Evolutionary conservation across 352 stramenopile species (phyloP), one percentile per base, ranked within the genome.

Genomic region (Globisporangium paroecandrum): DNA sequence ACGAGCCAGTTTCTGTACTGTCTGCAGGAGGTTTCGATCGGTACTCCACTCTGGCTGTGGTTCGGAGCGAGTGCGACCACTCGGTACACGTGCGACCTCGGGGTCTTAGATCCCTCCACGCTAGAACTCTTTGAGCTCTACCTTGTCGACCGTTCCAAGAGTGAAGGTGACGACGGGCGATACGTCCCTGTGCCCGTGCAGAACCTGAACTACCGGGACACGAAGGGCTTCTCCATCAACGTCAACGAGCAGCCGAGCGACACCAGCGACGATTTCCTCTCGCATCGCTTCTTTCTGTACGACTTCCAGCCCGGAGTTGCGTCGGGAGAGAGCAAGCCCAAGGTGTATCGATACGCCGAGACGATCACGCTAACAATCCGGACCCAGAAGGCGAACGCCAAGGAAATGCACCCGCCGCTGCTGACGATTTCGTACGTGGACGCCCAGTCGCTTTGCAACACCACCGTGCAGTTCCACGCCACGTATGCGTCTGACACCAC

Each of bases 271-370:
- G 91, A 98, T 70, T 76, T 94, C 24, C 77, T 98, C 22, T 95
- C 76, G 38, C 86, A 97, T 27, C 82, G 94, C 1, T 99, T 98
- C 69, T 97, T 98, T 69, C 71, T 98, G 29, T 94, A 93, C 60
- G 96, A 99, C 67, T 78, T 83, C 57, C 73, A 85, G 22, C 93
- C 85, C 0, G 87, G 90, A 7, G 71, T 93, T 10, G 68, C 77
- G 43, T 57, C 73, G 2, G 77, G 75, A 7, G 78, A 83, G 34
- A 82, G 63, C 9, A 82, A 76, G 57, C 73, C 85, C 0, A 77
- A 81, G 22, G 83, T 89, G 1, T 75, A 90, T 56, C 77, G 84
- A 18, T 97, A 96, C 64, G 91, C 87, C 1, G 74, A 85, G 58
- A 72, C 62, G 27, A 85, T 98, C 62, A 80, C 81, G 6, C 68